These are phyloP conservation scores for Phaffomyces thermotolerans DNA, from an alignment of 805 yeast genomes.

Conservation along the genomic window DNA sequence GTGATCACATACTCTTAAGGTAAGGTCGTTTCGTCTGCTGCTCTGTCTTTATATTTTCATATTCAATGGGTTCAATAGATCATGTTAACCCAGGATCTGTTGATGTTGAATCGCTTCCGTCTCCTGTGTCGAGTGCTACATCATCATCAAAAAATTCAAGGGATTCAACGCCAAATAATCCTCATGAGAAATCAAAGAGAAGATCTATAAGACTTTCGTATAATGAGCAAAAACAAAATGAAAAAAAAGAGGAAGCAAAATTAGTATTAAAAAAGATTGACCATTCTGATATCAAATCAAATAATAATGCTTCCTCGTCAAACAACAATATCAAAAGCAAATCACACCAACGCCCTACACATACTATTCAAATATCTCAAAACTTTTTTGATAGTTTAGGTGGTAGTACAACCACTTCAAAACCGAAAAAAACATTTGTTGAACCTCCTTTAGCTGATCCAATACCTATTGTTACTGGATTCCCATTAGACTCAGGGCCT, in stretches of 20 bases:
- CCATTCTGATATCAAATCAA: background rate
- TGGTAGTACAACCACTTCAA: background rate
- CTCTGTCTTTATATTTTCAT: background rate
- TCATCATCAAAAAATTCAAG: background rate
- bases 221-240: background rate
- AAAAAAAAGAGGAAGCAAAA: background rate
- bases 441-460: constrained; percentile 58
- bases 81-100: background rate
- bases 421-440: constrained; percentile 14
- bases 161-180: background rate
- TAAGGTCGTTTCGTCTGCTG: background rate
- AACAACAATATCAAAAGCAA: background rate
- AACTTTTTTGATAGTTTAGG: no score
- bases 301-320: background rate
- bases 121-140: background rate
- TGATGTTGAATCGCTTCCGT: background rate
- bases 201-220: background rate
- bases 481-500: constrained; percentile 66
- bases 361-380: no score
- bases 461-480: constrained; percentile 59
- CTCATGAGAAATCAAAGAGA: background rate
- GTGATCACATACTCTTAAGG: no score
- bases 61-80: background rate
- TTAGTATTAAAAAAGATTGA: no score
- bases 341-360: no score